Evolutionary conservation across 139 green algal species (phyloP), one percentile per base, ranked within the genome.

Genomic region (Chlamydomonas asymmetrica): DNA sequence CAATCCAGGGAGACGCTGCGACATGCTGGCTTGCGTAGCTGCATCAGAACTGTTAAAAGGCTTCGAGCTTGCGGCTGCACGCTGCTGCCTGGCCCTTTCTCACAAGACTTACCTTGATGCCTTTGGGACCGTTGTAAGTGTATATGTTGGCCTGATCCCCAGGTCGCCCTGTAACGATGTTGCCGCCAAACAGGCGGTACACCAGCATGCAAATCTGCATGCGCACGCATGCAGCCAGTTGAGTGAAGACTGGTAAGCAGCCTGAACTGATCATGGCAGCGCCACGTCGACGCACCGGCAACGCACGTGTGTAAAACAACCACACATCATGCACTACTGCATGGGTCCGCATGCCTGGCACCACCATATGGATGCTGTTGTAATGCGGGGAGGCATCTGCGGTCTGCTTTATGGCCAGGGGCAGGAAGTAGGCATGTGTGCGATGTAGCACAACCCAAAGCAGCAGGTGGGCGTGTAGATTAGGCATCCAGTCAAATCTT

Each of bases 111-210:
- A 93, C 92, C 82, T 92, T 89, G 57, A 96, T 79, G 9, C 88
- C 90, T 40, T 79, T 66, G 3, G 93, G 93, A 0, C 93, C 93
- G 0, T 50, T 77, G 79, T 92, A 97, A 32, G 76, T 87, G 79
- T 93, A 97, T 82, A 97, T 93, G 88, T 97, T 97, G 56, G 82
- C 88, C 0, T 59, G 23, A 40, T 92, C 82, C 0, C 93, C 93
- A 0, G 93, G 93, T 4, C 67, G 66, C 18, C 90, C 83, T 0
- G 74, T 57, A 74, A 82, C 92, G 38, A 94, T 74, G 61, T 82
- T 91, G 54, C 92, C 92, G 5, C 92, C 92, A 63, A 91, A 86
- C 34, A 97, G 84, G 66, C 89, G 87, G 84, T 88, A 97, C 0
- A 91, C 63, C n/a, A 91, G 73, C 84, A 97, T 81, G 0, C 80